Base-by-base conservation (phyloP, 2,329 filamentous ascomycete genomes). In the Stachybotrys elegans region DNA sequence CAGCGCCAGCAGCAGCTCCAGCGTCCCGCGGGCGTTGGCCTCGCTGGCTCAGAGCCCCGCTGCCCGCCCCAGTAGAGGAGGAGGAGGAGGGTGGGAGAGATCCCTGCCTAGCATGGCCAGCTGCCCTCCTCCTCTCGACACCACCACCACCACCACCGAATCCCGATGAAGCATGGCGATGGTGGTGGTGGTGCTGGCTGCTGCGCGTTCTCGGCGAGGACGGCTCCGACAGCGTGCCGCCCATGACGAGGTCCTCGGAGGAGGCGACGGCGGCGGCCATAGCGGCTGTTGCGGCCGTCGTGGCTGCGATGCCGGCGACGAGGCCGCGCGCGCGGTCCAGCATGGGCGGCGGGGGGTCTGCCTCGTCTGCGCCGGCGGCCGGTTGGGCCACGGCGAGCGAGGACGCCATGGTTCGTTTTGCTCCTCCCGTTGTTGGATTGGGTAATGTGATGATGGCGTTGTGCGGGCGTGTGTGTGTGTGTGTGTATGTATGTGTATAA, bases 251-350 rank as follows among this genome's bases (percentile, higher is more conserved):
- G 16, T 8, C 32, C 32, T 22, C 22, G 35, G 17, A 12, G 4
- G 37, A 20, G 20, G 14, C n/a, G 20, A 14, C 21, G 21, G 16
- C 37, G 37, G 22, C 20, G n/a, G 19, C 37, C 7, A 34, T 17
- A 16, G 31, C 19, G 9, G 37, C 22, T 9, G 37, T 22, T 11
- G 37, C 37, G 20, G 37, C 37, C 7, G 19, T 22, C 12, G 37
- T 22, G 19, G 37, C 37, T 13, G 37, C 37, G n/a, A 40, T 40
- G 20, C 37, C 37, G n/a, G 37, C 37, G 20, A 22, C 37, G 21
- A 40, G 37, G 9, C 37, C 37, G 23, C 37, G 37, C 20, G 37
- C 37, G 9, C 37, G 20, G 37, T 40, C 37, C 22, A 40, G 37
- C 37, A 40, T 40, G 19, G 37, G 21, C 20, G 37, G 37, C 22